These are phyloP conservation scores for Colletotrichum ledebouriae DNA, from an alignment of 2,329 filamentous ascomycete genomes.

Conservation along the genomic window DNA sequence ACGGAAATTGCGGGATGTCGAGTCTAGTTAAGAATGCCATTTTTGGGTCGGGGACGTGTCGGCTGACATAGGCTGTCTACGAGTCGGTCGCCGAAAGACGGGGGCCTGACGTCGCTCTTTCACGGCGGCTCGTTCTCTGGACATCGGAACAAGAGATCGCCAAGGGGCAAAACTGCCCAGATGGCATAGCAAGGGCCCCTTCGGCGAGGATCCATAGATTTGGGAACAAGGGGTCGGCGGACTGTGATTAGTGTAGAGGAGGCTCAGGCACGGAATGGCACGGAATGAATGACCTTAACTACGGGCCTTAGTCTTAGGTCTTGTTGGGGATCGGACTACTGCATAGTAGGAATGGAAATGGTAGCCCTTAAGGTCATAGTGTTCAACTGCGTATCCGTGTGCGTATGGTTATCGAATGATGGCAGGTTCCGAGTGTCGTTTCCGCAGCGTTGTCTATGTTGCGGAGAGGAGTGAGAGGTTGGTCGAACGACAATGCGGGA, in stretches of 20 bases:
- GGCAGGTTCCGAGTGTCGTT: slow-evolving; percentile 9
- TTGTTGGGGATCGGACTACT: not conserved
- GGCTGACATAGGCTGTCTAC: not conserved
- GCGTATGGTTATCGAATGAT: not conserved
- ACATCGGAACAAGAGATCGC: slow-evolving; percentile 13
- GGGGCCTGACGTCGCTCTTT: slow-evolving; percentile 15
- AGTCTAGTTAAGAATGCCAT: slow-evolving; percentile 23
- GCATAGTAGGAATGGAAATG: not conserved
- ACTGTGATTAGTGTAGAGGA: slow-evolving; percentile 2
- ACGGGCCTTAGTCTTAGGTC: not conserved
- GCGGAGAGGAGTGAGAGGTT: not conserved
- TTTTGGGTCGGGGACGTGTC: slow-evolving; percentile 7
- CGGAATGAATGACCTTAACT: slow-evolving; percentile 7
- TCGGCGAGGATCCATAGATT: slow-evolving; percentile 9
- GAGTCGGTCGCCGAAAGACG: slow-evolving; percentile 32
- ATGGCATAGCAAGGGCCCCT: not conserved
- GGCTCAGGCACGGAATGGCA: slow-evolving; percentile 13
- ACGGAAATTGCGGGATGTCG: slow-evolving; percentile 1
- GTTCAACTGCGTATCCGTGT: too few relatives aligned
- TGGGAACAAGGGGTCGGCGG: slow-evolving; percentile 9
- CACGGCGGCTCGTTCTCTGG: slow-evolving; percentile 5
- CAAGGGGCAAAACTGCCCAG: not conserved
- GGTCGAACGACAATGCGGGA: not conserved
- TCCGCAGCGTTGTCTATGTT: not conserved
- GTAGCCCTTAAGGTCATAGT: too few relatives aligned